Percentiles rank a stretch among this genome's conserved stretches.
phyloP scores from a whole-genome alignment of 2,329 filamentous ascomycete species.

The Exserohilum turcica region DNA sequence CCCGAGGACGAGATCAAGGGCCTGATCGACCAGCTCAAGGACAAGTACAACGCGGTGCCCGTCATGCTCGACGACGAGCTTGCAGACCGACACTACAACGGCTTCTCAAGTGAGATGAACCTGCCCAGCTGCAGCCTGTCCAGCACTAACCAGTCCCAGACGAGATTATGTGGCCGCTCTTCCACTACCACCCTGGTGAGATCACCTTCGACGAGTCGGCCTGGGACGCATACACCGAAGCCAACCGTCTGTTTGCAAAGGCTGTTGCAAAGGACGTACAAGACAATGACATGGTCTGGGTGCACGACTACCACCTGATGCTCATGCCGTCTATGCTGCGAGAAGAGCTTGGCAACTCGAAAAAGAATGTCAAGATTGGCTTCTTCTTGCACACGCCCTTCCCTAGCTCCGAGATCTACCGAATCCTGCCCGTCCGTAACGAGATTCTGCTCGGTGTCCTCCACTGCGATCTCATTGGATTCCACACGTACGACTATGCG shows the following conservation, averaged over 20 bases:
- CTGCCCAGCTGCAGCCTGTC: not conserved
- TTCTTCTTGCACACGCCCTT: constrained; percentile 99
- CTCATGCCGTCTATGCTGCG: constrained; percentile 93
- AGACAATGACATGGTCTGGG: constrained; percentile 95
- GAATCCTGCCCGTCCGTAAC: constrained; percentile 90
- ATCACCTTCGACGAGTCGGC: constrained; percentile 96
- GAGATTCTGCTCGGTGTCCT: constrained; percentile 85
- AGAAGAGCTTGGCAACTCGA: constrained; percentile 78
- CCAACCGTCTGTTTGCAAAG: constrained; percentile 90
- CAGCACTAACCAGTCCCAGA: constrained; percentile 54
- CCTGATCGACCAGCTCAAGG: constrained; percentile 78
- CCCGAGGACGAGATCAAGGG: constrained; percentile 78
- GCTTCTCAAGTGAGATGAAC: constrained; percentile 79
- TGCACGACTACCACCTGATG: constrained; percentile 99
- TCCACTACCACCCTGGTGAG: constrained; percentile 98
- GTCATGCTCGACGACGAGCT: constrained; percentile 94
- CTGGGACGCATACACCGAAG: constrained; percentile 91
- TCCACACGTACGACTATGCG: constrained; percentile 99
- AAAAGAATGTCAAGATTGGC: constrained; percentile 94
- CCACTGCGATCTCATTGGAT: constrained; percentile 93
- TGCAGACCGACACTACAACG: constrained; percentile 95
- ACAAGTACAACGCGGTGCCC: constrained; percentile 86
- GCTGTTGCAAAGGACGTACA: constrained; percentile 84
- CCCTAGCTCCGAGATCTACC: constrained; percentile 94
- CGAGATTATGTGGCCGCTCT: constrained; percentile 96